Conservation (phyloP, 306 rosid species). For the Sindora glabra region DNA sequence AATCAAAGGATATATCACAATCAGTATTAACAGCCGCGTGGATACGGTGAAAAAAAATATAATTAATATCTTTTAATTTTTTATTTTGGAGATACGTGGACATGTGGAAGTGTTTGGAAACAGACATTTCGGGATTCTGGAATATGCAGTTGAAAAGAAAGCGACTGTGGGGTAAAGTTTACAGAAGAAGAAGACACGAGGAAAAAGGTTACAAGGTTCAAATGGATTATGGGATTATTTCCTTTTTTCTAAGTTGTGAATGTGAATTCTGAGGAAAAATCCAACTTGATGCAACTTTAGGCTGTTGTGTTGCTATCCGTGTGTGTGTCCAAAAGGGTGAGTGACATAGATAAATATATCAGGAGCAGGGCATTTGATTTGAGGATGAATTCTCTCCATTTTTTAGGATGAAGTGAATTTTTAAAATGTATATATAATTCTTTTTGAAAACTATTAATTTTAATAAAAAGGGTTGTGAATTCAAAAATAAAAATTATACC, state of each 20-base stretch:
- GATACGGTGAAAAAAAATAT: not conserved
- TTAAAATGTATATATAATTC: no score
- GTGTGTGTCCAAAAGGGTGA: constrained; percentile 25
- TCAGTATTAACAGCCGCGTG: not conserved
- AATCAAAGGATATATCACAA: no score
- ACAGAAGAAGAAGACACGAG: not conserved
- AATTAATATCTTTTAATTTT: not conserved
- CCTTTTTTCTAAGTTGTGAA: no score
- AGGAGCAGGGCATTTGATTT: not conserved
- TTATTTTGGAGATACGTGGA: no score
- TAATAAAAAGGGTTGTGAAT: no score
- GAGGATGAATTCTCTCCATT: no score
- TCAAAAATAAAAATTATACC: no score
- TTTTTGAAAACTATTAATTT: no score
- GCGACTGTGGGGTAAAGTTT: constrained; percentile 12
- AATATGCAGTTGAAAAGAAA: constrained; percentile 28
- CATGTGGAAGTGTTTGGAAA: constrained; percentile 13
- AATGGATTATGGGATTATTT: not conserved
- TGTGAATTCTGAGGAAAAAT: constrained; percentile 14
- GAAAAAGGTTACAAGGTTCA: constrained; percentile 4
- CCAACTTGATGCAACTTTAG: constrained; percentile 18
- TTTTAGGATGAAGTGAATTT: no score
- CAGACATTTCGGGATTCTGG: constrained; percentile 20
- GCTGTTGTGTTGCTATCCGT: constrained; percentile 17
- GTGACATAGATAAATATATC: not conserved